Evolutionary conservation across 345 rosid species (phyloP).

Genomic region (Citrus maxima): DNA sequence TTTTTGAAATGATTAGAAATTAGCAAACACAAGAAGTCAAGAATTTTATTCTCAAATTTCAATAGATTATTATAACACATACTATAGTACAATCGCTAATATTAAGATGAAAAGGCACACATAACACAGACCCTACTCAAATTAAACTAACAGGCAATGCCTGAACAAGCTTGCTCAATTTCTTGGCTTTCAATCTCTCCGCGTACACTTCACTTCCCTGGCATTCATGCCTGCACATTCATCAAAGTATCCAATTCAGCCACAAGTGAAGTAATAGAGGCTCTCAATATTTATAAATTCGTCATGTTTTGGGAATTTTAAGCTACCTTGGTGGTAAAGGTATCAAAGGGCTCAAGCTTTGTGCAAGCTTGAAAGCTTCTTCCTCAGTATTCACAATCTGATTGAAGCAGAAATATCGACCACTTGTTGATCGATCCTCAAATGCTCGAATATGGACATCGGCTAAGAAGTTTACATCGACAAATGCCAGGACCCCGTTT

Average conservation of each 20-base stretch:
- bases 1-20: too few relatives aligned
- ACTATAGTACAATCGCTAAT: background rate
- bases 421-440: conserved; percentile 59
- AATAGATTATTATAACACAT: background rate
- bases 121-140: background rate
- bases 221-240: conserved; percentile 45
- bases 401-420: conserved; percentile 81
- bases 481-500: conserved; percentile 69
- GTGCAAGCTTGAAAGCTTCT: conserved; percentile 54
- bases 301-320: background rate
- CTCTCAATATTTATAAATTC: background rate
- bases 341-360: conserved; percentile 60
- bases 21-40: too few relatives aligned
- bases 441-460: conserved; percentile 71
- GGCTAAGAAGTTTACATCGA: conserved; percentile 55
- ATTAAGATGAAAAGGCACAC: background rate
- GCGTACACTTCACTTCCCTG: conserved; percentile 49
- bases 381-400: conserved; percentile 59
- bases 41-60: background rate
- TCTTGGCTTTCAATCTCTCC: conserved; percentile 69
- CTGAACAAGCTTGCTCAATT: conserved; percentile 62
- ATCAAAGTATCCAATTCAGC: background rate
- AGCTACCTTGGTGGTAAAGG: conserved; percentile 60
- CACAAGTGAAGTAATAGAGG: background rate
- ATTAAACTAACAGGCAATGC: conserved; percentile 39